Evolutionary conservation across 768 basidiomycete genomes (phyloP), one percentile per base, ranked within the genome.

Genomic region (Kondoa subrosea): DNA sequence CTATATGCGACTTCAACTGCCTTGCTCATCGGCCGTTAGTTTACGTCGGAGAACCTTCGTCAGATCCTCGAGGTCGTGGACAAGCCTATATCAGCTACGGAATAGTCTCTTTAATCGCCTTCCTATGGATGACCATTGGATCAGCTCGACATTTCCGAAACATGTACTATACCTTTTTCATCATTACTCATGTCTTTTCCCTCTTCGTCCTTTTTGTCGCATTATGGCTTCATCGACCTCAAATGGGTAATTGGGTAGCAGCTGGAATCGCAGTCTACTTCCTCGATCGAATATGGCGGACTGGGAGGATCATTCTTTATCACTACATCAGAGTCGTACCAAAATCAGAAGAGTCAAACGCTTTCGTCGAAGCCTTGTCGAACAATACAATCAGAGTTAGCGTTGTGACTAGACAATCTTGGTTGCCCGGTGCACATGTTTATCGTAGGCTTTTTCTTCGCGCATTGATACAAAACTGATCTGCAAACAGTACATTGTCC

Each of bases 241-340:
- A 32, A 16, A 17, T 15, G 15, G 33, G 17, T 12, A 33, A 27
- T 16, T 63, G 61, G 61, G 33, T 63, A 27, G 33, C 33, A 17
- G 30, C 26, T 16, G 61, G 61, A 27, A 63, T 63, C 61, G 30
- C 33, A 27, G 29, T 63, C 61, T 63, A 63, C 30, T 63, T 33
- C 12, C 27, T 63, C 61, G 61, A 63, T 32, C 61, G 61, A 33
- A 63, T 63, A 14, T 63, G 61, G 61, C 61, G 61, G 8, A 63
- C 61, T 3, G 61, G 3, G 3, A 27, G 61, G 8, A 63, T 63
- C 61, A 27, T 63, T 32, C 26, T 32, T n/a, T 63, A 63, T 32
- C 61, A 63, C 61, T 31, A 27, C 30, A 17, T 63, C n/a, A 3
- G 15, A 16, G 34, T 12, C 17, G n/a, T 63, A 17, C 27, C 27